These are phyloP conservation scores for Achaetomium macrosporum DNA, from an alignment of 2,329 filamentous ascomycete species.

Conservation along the genomic window DNA sequence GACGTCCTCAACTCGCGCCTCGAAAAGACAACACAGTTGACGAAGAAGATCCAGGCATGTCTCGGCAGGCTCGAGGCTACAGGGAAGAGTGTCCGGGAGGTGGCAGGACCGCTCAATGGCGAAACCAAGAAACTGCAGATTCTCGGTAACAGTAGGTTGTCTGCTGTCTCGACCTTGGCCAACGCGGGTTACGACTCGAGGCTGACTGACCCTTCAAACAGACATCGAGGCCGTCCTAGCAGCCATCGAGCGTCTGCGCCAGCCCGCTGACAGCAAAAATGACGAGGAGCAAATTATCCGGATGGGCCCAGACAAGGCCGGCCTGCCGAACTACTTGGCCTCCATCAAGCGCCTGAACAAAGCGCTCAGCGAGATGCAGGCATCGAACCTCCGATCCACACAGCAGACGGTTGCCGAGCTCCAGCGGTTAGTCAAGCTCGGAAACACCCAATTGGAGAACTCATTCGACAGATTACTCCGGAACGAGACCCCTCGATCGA, in stretches of 20 bases:
- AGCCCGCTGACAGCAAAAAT: conserved; percentile 88
- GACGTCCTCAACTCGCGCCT: conserved; percentile 67
- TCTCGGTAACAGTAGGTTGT: conserved; percentile 66
- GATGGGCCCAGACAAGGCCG: conserved; percentile 75
- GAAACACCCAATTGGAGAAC: conserved; percentile 76
- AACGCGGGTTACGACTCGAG: too few relatives aligned
- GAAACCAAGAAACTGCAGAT: conserved; percentile 86
- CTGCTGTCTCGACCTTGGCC: not conserved
- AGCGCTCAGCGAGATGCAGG: conserved; percentile 75
- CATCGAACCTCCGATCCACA: conserved; percentile 87
- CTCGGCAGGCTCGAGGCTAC: conserved; percentile 78
- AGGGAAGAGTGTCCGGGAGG: conserved; percentile 84
- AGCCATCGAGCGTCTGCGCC: conserved; percentile 81
- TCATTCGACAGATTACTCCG: conserved; percentile 73
- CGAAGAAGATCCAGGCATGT: conserved; percentile 91
- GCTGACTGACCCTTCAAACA: conserved; percentile 28
- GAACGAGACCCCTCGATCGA: conserved; percentile 67
- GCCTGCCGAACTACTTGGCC: conserved; percentile 76
- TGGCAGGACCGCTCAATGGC: conserved; percentile 84
- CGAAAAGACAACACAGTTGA: conserved; percentile 87
- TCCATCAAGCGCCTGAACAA: conserved; percentile 85
- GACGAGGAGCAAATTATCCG: conserved; percentile 89
- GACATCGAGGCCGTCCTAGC: conserved; percentile 81
- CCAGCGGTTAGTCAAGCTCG: conserved; percentile 67
- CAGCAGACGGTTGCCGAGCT: conserved; percentile 83